Conservation (phyloP, 1,284 basidiomycete genomes). For the Boletus austroedulis region DNA sequence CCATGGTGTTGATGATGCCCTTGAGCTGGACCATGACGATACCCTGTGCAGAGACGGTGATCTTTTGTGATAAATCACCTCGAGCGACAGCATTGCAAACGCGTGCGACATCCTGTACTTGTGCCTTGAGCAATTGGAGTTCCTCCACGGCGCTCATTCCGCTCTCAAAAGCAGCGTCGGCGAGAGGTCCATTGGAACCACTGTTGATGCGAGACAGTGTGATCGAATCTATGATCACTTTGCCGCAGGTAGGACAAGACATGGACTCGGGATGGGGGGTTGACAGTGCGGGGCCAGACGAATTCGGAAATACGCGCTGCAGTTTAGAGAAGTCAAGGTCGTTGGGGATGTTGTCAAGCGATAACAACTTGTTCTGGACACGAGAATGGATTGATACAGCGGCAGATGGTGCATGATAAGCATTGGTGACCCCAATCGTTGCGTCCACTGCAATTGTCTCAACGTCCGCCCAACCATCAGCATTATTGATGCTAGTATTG, state of each 20-base stretch:
- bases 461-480: conserved; percentile 23
- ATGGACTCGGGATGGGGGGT: conserved; percentile 41
- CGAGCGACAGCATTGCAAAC: conserved; percentile 96
- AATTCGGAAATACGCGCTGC: conserved; percentile 24
- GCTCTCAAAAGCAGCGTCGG: conserved; percentile 56
- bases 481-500: conserved; percentile 10
- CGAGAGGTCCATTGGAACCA: conserved; percentile 42
- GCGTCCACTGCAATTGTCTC: conserved; percentile 33
- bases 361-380: conserved; percentile 37
- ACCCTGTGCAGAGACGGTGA: conserved; percentile 94
- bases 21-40: conserved; percentile 97
- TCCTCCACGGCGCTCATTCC: conserved; percentile 72
- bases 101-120: conserved; percentile 82
- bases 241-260: conserved; percentile 51
- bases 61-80: conserved; percentile 94
- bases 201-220: conserved; percentile 36
- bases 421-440: conserved; percentile 32
- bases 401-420: conserved; percentile 21
- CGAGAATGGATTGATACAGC: conserved; percentile 31
- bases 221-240: conserved; percentile 39
- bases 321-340: conserved; percentile 37
- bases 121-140: conserved; percentile 73
- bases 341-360: conserved; percentile 45
- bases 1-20: conserved; percentile 98
- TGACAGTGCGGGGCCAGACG: conserved; percentile 42